phyloP scores from a whole-genome alignment of 2,329 filamentous ascomycete genomes.

The Ascosphaera apis region DNA sequence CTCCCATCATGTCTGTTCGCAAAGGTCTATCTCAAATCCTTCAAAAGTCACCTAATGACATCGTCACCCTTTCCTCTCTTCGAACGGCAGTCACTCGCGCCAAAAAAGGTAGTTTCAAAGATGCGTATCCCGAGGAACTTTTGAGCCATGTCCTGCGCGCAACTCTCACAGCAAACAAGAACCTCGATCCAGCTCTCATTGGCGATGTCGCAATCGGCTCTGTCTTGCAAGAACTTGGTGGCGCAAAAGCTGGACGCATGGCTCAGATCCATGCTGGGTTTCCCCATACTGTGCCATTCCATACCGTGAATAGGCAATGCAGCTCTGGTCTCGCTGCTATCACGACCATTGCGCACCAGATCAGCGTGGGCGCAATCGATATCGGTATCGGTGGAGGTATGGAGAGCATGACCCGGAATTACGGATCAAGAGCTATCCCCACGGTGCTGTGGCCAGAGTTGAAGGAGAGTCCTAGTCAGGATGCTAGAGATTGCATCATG shows the following conservation, averaged over 20 bases:
- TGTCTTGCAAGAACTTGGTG: conserved; percentile 75
- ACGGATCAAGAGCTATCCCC: conserved; percentile 65
- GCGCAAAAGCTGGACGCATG: conserved; percentile 77
- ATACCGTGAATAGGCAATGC: conserved; percentile 79
- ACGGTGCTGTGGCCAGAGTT: conserved; percentile 57
- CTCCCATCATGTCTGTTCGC: conserved; percentile 26
- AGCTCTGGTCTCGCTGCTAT: conserved; percentile 57
- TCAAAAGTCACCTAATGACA: conserved; percentile 54
- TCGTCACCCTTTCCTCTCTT: conserved; percentile 74
- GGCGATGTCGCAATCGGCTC: conserved; percentile 73
- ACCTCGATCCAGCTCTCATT: conserved; percentile 43
- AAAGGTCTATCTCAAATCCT: conserved; percentile 56
- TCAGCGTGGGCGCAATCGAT: conserved; percentile 49
- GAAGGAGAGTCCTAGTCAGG: conserved; percentile 36
- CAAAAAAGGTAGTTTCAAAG: conserved; percentile 62
- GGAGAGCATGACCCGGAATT: conserved; percentile 93
- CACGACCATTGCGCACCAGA: conserved; percentile 48
- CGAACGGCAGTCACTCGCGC: conserved; percentile 70
- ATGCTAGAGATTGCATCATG: conserved; percentile 76
- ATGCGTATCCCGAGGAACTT: conserved; percentile 78
- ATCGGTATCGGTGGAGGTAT: conserved; percentile 68
- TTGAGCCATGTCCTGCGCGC: conserved; percentile 40
- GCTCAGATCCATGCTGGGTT: conserved; percentile 67
- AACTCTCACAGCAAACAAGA: conserved; percentile 48
- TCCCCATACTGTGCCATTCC: conserved; percentile 47